Evolutionary conservation across 2,329 filamentous ascomycete genomes (phyloP).

Genomic region (Seiridium unicorne): DNA sequence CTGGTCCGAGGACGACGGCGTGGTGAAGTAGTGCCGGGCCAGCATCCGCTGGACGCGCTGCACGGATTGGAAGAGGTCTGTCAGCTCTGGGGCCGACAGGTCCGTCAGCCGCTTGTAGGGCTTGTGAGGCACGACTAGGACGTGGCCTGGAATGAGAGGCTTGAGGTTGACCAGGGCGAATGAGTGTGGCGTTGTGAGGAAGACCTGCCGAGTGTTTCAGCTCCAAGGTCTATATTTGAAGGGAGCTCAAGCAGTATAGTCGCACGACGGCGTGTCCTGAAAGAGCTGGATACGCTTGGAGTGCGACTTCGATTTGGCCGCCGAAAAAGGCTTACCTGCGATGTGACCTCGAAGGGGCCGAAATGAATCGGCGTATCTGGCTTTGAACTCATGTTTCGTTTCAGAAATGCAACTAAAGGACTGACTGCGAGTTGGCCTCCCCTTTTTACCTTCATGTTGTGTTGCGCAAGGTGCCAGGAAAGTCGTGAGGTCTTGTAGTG

Average conservation of each 20-base stretch:
- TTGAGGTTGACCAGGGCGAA: conserved; percentile 96
- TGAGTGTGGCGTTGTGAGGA: conserved; percentile 74
- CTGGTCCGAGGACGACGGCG: conserved; percentile 1
- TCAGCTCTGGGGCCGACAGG: conserved; percentile 67
- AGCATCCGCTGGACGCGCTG: conserved; percentile 80
- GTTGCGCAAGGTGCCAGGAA: not conserved
- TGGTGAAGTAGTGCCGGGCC: conserved; percentile 50
- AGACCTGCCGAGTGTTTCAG: conserved; percentile 60
- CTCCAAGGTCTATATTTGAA: too few species aligned
- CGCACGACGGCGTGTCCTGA: not conserved
- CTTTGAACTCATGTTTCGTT: conserved; percentile 14
- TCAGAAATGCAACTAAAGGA: conserved; percentile 5
- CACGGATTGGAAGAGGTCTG: conserved; percentile 84
- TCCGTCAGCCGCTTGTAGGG: conserved; percentile 72
- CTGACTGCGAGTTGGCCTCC: conserved; percentile 8
- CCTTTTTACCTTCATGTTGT: conserved; percentile 15
- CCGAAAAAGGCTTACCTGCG: conserved; percentile 53
- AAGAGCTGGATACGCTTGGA: not conserved
- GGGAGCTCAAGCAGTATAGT: not conserved
- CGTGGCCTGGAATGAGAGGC: conserved; percentile 87
- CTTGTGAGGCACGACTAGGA: conserved; percentile 78
- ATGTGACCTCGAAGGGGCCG: conserved; percentile 73
- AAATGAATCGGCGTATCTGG: conserved; percentile 54
- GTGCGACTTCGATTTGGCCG: not conserved
- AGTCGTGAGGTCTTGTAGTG: not conserved